Percentiles rank a stretch among this genome's conserved stretches.
These are phyloP conservation scores for Russula virescens DNA, from an alignment of 768 basidiomycete species.

Conservation along the genomic window DNA sequence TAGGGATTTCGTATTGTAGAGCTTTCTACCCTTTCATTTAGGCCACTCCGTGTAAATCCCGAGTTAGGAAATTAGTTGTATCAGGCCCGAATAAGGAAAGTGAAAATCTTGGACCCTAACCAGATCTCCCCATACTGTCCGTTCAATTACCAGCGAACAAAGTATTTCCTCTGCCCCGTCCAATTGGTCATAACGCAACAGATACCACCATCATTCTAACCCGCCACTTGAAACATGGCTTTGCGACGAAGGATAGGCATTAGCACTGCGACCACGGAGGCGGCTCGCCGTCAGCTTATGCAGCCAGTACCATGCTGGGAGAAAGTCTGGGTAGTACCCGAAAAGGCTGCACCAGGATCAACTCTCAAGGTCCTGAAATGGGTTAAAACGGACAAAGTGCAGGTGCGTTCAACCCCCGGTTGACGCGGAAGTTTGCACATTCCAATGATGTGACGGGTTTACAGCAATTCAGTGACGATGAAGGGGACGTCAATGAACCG, in stretches of 20 bases:
- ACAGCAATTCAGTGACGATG: conserved; percentile 86
- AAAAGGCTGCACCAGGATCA: conserved; percentile 48
- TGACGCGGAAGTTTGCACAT: neutral
- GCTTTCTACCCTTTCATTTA: no score
- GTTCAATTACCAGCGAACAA: neutral
- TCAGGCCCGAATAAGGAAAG: neutral
- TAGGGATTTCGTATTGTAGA: neutral
- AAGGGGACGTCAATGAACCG: conserved; percentile 72
- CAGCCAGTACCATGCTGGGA: conserved; percentile 87
- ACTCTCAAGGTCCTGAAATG: conserved; percentile 67
- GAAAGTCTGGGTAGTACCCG: conserved; percentile 62
- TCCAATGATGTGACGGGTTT: conserved; percentile 2
- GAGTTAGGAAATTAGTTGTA: no score
- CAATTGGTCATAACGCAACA: neutral
- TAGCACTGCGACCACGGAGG: conserved; percentile 70
- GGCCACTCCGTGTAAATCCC: neutral
- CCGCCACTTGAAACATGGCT: conserved; percentile 43
- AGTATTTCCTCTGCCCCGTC: no score
- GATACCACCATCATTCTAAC: neutral
- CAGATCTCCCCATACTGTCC: neutral
- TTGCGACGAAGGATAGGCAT: conserved; percentile 73
- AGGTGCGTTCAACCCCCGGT: conserved; percentile 40
- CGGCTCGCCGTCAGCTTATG: conserved; percentile 79
- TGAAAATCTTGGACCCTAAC: neutral
- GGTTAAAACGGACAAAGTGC: conserved; percentile 74